A percentile compares a stretch with the other conserved stretches of the same genome.
Evolutionary conservation across 805 yeast genomes (phyloP).

Genomic region (Starmera dryadoides): DNA sequence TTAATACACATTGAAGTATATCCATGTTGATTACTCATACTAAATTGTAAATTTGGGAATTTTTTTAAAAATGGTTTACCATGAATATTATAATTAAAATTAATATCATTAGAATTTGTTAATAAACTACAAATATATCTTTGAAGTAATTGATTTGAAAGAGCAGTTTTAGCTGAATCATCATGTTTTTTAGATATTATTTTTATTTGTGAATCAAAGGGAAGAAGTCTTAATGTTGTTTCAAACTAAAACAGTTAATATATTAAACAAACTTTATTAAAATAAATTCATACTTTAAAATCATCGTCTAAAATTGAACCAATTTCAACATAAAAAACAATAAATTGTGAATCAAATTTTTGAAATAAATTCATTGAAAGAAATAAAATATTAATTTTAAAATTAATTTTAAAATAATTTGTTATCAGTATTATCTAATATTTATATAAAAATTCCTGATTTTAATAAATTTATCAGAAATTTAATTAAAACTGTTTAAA

Average conservation of each 20-base stretch:
- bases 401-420: too few species aligned
- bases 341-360: not conserved
- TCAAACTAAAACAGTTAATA: constrained; percentile 38
- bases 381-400: too few species aligned
- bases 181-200: constrained; percentile 32
- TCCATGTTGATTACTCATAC: constrained; percentile 52
- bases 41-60: constrained; percentile 33
- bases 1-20: constrained; percentile 37
- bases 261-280: not conserved
- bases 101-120: constrained; percentile 14
- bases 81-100: constrained; percentile 26
- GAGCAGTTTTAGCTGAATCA: constrained; percentile 27
- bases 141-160: constrained; percentile 41
- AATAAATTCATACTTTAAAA: constrained; percentile 7
- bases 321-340: constrained; percentile 10
- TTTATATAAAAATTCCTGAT: too few species aligned
- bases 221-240: constrained; percentile 35
- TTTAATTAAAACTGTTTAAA: too few species aligned
- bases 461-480: too few species aligned
- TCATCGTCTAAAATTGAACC: constrained; percentile 12
- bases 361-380: too few species aligned
- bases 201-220: constrained; percentile 32
- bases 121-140: constrained; percentile 31
- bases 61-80: constrained; percentile 51
- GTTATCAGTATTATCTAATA: too few species aligned